These are phyloP conservation scores for Hygrophoropsis aurantiaca DNA, from an alignment of 768 basidiomycete species.

Conservation along the genomic window DNA sequence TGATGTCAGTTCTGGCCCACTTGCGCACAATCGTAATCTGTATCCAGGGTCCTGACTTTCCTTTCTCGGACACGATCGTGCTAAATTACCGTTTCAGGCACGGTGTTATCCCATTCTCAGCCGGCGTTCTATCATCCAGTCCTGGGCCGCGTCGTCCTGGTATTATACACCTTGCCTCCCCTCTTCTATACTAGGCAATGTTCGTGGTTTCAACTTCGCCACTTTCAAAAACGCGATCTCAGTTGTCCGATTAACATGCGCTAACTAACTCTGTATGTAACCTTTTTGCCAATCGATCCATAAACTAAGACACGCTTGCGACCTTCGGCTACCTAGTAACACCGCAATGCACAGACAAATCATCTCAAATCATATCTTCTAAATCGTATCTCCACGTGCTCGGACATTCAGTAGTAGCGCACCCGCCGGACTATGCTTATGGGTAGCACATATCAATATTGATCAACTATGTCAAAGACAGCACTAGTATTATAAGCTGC, in stretches of 20 bases:
- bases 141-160: conserved; percentile 7
- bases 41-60: conserved; percentile 33
- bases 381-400: not conserved
- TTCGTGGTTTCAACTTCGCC: too few relatives aligned
- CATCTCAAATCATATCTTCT: too few relatives aligned
- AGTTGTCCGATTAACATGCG: too few relatives aligned
- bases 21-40: conserved; percentile 20
- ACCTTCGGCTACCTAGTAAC: too few relatives aligned
- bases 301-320: too few relatives aligned
- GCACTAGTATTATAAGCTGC: too few relatives aligned
- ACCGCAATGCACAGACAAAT: too few relatives aligned
- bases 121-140: conserved; percentile 5
- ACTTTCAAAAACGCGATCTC: too few relatives aligned
- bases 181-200: too few relatives aligned
- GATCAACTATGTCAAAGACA: not conserved
- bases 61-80: not conserved
- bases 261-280: too few relatives aligned
- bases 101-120: conserved; percentile 21
- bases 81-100: conserved; percentile 28
- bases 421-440: conserved; percentile 3
- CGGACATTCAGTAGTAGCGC: conserved; percentile 3
- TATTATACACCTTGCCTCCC: too few relatives aligned
- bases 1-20: conserved; percentile 27
- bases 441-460: not conserved
- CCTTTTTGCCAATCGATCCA: too few relatives aligned